These are phyloP conservation scores for Xylariaceae sp. DNA, from an alignment of 2,329 filamentous ascomycete genomes.

Conservation along the genomic window DNA sequence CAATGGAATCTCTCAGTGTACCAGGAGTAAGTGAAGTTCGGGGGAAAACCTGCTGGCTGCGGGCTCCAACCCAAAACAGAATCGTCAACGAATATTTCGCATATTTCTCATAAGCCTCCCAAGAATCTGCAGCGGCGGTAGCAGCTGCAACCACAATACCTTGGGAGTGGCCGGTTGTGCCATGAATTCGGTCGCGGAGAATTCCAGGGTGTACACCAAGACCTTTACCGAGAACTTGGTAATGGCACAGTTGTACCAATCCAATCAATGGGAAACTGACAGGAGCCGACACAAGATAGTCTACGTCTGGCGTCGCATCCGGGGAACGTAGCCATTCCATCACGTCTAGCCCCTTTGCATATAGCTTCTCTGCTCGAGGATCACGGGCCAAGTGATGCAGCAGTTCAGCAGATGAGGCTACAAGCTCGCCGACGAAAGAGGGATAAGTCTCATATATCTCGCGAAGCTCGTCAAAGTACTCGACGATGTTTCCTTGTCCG, in stretches of 20 bases:
- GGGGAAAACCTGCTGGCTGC: conserved; percentile 96
- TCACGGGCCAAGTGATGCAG: conserved; percentile 82
- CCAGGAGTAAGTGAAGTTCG: conserved; percentile 88
- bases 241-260: conserved; percentile 92
- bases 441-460: conserved; percentile 89
- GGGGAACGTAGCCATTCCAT: conserved; percentile 87
- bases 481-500: conserved; percentile 97
- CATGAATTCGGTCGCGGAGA: conserved; percentile 76
- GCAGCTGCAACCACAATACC: conserved; percentile 91
- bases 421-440: conserved; percentile 81
- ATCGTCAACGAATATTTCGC: conserved; percentile 80
- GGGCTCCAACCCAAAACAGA: conserved; percentile 96
- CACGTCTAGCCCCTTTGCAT: conserved; percentile 93
- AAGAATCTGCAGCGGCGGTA: conserved; percentile 84
- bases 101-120: conserved; percentile 85
- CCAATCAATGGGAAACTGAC: conserved; percentile 96
- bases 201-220: conserved; percentile 86
- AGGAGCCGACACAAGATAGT: conserved; percentile 90
- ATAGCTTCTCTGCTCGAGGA: conserved; percentile 87
- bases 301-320: conserved; percentile 85
- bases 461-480: conserved; percentile 97
- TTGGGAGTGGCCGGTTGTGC: conserved; percentile 94
- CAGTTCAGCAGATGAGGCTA: conserved; percentile 76
- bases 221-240: conserved; percentile 88
- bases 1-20: conserved; percentile 86